These are phyloP conservation scores for Graphiopsis chlorocephala DNA, from an alignment of 2,329 filamentous ascomycete species.

Conservation along the genomic window DNA sequence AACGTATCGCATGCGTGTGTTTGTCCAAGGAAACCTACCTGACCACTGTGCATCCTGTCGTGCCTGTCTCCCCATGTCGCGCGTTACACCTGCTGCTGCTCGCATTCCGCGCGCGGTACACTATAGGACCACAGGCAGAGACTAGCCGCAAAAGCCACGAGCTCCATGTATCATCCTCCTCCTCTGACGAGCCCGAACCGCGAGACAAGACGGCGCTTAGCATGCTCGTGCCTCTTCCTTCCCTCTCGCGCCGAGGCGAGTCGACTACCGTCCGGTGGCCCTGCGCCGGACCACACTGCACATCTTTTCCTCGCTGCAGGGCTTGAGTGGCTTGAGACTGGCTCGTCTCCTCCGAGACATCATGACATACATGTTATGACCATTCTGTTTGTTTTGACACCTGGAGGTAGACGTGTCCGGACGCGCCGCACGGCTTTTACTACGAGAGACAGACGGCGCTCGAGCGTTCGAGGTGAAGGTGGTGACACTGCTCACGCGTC, in stretches of 20 bases:
- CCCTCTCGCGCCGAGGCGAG: not conserved
- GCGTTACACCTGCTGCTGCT: not conserved
- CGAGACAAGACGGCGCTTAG: not conserved
- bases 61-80: not conserved
- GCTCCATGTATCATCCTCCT: not conserved
- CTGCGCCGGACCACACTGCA: not conserved
- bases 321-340: not conserved
- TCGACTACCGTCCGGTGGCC: not conserved
- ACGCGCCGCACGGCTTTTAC: not conserved
- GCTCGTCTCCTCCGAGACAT: not conserved
- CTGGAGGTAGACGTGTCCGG: not conserved
- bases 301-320: not conserved
- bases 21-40: not conserved
- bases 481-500: not conserved
- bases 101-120: constrained; percentile 4
- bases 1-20: not conserved
- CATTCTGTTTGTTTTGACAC: not conserved
- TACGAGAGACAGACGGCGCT: not conserved
- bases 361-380: constrained; percentile 4
- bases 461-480: not conserved
- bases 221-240: not conserved
- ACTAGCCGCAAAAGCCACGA: constrained; percentile 7
- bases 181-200: constrained; percentile 1
- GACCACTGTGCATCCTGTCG: not conserved
- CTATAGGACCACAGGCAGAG: not conserved